phyloP scores from a whole-genome alignment of 805 yeast genomes.

The Candida pseudofarinosa region DNA sequence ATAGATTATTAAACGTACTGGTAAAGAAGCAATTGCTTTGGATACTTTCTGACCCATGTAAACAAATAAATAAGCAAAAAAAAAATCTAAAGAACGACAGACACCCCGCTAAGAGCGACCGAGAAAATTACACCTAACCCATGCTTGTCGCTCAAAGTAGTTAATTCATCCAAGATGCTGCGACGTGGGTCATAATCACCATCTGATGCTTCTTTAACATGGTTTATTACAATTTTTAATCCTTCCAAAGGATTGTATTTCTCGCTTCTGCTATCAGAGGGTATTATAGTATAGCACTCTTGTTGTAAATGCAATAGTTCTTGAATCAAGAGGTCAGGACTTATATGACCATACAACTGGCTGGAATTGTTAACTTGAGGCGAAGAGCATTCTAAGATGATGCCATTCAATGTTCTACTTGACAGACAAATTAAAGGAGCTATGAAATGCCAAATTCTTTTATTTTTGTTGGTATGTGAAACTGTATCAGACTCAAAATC shows the following conservation, averaged over 20 bases:
- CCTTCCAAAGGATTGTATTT: slow-evolving; percentile 25
- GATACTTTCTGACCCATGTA: background rate
- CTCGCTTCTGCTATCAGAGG: background rate
- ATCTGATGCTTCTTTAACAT: slow-evolving; percentile 40
- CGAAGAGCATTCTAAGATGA: slow-evolving; percentile 74
- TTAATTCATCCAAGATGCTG: slow-evolving; percentile 47
- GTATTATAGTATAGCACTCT: slow-evolving; percentile 8
- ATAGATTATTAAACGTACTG: background rate
- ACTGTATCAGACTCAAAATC: slow-evolving; percentile 71
- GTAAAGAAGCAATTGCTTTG: background rate
- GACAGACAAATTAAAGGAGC: slow-evolving; percentile 41
- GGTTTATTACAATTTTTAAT: slow-evolving; percentile 46
- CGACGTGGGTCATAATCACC: slow-evolving; percentile 52
- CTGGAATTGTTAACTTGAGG: slow-evolving; percentile 36
- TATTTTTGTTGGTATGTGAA: slow-evolving; percentile 36
- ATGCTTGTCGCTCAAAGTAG: slow-evolving; percentile 28
- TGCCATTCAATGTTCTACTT: slow-evolving; percentile 38
- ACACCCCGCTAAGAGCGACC: slow-evolving; percentile 53
- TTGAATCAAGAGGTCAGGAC: slow-evolving; percentile 56
- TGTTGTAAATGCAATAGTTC: slow-evolving; percentile 43
- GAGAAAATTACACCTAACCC: slow-evolving; percentile 46
- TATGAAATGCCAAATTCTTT: slow-evolving; percentile 53
- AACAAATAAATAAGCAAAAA: background rate
- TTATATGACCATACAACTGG: slow-evolving; percentile 73
- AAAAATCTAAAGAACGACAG: slow-evolving; percentile 18